A percentile compares a stretch with the other conserved stretches of the same genome.
Evolutionary conservation across 2,329 filamentous ascomycete genomes (phyloP).

Genomic region (Cladobotryum protrusum): DNA sequence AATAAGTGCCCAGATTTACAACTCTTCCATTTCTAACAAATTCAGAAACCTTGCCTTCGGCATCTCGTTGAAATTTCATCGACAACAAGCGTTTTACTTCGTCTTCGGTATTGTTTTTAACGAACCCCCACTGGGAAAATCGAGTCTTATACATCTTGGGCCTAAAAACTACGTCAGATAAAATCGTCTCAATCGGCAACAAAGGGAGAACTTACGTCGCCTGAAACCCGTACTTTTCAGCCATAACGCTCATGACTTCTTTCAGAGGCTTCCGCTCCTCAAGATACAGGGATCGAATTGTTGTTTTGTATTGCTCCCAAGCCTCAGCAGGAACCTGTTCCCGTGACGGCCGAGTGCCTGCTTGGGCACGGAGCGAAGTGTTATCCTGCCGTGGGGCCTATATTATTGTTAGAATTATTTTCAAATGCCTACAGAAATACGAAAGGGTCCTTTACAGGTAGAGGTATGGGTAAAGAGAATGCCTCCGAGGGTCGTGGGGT

Average conservation of each 20-base stretch:
- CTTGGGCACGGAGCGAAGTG: conserved; percentile 24
- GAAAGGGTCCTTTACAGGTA: conserved; percentile 20
- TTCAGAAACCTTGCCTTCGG: conserved; percentile 46
- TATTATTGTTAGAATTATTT: not conserved
- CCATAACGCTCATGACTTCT: conserved; percentile 47
- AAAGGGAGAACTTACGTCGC: conserved; percentile 37
- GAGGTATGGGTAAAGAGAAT: conserved; percentile 18
- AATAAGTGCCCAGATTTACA: conserved; percentile 45
- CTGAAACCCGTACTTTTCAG: conserved; percentile 41
- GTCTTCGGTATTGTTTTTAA: conserved; percentile 49
- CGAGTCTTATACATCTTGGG: conserved; percentile 52
- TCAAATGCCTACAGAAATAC: not conserved
- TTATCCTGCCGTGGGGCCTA: conserved; percentile 24
- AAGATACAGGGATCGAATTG: conserved; percentile 40
- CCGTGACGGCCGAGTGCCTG: conserved; percentile 31
- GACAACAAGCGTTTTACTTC: conserved; percentile 45
- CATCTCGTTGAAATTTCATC: conserved; percentile 47
- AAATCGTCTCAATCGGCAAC: not conserved
- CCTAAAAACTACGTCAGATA: conserved; percentile 25
- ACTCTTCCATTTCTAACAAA: conserved; percentile 48
- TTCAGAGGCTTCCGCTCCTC: conserved; percentile 46
- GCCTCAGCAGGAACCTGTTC: conserved; percentile 40
- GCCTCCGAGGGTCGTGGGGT: conserved; percentile 23
- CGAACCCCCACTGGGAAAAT: conserved; percentile 50
- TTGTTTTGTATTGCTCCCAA: conserved; percentile 43